Conservation (phyloP, 2,329 filamentous ascomycete species). For the Leptodontidium sp. region DNA sequence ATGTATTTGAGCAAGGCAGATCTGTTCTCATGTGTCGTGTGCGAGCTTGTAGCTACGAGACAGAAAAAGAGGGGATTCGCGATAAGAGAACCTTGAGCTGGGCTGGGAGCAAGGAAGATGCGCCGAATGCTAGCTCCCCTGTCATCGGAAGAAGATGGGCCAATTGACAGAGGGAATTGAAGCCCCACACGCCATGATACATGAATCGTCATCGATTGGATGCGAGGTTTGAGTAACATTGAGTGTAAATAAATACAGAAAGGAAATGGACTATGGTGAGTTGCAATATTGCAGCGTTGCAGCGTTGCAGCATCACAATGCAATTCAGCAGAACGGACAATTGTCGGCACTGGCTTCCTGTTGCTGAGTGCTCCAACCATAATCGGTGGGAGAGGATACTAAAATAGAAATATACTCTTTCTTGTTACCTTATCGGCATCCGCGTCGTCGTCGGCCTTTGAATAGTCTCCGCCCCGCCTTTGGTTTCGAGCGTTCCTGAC, state of each 20-base stretch:
- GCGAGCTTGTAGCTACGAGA: constrained; percentile 2
- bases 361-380: too few species aligned
- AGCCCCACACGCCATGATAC: constrained; percentile 20
- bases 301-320: background rate
- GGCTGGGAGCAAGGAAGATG: constrained; percentile 18
- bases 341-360: background rate
- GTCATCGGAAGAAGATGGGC: background rate
- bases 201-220: constrained; percentile 25
- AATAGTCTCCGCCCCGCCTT: background rate
- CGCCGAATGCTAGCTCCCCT: constrained; percentile 13
- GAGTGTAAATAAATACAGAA: constrained; percentile 1
- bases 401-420: too few species aligned
- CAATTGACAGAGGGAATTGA: constrained; percentile 16
- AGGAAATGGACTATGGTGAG: background rate
- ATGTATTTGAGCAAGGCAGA: background rate
- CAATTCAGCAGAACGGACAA: background rate
- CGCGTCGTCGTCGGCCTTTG: constrained; percentile 1
- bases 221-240: constrained; percentile 3
- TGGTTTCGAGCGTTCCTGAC: constrained; percentile 10
- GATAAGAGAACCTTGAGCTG: constrained; percentile 26
- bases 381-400: too few species aligned
- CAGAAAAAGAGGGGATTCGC: constrained; percentile 6
- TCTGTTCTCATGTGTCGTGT: constrained; percentile 7
- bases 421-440: background rate
- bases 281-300: background rate